phyloP scores from a whole-genome alignment of 768 basidiomycete genomes.

The Arthromyces matolae region DNA sequence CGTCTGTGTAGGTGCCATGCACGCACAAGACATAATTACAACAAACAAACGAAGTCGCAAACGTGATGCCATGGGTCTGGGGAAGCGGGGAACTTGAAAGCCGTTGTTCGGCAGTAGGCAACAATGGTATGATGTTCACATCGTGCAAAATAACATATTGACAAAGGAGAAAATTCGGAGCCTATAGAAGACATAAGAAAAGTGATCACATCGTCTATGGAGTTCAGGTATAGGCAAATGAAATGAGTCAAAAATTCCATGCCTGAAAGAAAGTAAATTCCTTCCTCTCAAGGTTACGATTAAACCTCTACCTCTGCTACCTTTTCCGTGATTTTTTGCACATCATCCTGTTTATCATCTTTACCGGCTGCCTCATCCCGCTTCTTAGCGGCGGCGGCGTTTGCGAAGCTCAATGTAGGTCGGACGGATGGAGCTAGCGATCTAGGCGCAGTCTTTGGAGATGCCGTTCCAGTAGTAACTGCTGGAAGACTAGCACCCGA shows the following conservation, averaged over 20 bases:
- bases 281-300: constrained; percentile 1
- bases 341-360: constrained; percentile 14
- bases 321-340: constrained; percentile 20
- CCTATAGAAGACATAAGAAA: not conserved
- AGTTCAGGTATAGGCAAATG: not conserved
- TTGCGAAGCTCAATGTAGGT: constrained; percentile 79
- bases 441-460: constrained; percentile 26
- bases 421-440: constrained; percentile 51
- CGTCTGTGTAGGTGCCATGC: no score
- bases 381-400: constrained; percentile 71
- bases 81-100: no score
- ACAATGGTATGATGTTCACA: no score
- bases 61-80: no score
- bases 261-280: constrained; percentile 4
- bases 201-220: not conserved
- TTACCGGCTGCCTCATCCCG: constrained; percentile 33
- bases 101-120: no score
- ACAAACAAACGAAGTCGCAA: no score
- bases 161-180: no score
- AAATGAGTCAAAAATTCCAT: constrained; percentile 4
- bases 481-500: constrained; percentile 13
- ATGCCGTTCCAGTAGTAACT: constrained; percentile 18
- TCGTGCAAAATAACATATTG: no score
- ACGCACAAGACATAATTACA: no score
- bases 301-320: constrained; percentile 16